Percentiles rank a stretch among this genome's conserved stretches.
Evolutionary conservation across 2,329 filamentous ascomycete genomes (phyloP).

Genomic region (Scedosporium apiospermum): DNA sequence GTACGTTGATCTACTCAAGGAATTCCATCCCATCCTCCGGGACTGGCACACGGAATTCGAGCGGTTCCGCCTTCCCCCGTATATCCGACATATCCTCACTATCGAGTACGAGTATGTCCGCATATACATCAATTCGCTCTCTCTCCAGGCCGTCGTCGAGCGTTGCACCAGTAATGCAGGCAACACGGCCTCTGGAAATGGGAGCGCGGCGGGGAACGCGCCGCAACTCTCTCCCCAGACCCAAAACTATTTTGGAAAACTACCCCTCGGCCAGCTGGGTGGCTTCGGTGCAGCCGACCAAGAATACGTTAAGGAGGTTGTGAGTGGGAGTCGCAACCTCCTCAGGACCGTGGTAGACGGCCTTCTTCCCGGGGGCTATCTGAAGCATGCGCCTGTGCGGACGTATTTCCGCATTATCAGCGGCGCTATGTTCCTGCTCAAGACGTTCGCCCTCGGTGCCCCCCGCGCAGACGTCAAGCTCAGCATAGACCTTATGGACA

Average conservation of each 20-base stretch:
- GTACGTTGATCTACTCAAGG: conserved; percentile 71
- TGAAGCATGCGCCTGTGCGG: conserved; percentile 73
- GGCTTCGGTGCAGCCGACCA: conserved; percentile 59
- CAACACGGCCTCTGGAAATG: conserved; percentile 23
- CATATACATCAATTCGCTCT: conserved; percentile 89
- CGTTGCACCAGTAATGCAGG: conserved; percentile 71
- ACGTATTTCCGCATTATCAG: conserved; percentile 84
- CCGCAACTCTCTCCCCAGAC: conserved; percentile 51
- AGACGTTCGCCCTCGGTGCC: conserved; percentile 74
- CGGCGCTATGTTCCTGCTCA: conserved; percentile 75
- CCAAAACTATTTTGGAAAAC: conserved; percentile 54
- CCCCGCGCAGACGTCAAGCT: conserved; percentile 69
- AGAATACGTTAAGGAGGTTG: conserved; percentile 66
- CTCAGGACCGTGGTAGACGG: conserved; percentile 68
- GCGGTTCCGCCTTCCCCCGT: conserved; percentile 57
- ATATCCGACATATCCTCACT: conserved; percentile 65
- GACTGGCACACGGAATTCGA: conserved; percentile 80
- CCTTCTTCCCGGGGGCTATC: conserved; percentile 62
- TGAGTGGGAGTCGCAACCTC: conserved; percentile 69
- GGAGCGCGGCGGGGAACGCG: conserved; percentile 16
- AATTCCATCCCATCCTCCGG: conserved; percentile 68
- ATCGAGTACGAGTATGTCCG: conserved; percentile 96
- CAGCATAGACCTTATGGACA: conserved; percentile 66
- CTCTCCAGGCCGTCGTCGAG: conserved; percentile 89
- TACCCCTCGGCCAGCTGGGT: conserved; percentile 54